A percentile compares a stretch with the other conserved stretches of the same genome.
Conservation (phyloP, 2,329 filamentous ascomycete species). For the Fusarium virguliforme region DNA sequence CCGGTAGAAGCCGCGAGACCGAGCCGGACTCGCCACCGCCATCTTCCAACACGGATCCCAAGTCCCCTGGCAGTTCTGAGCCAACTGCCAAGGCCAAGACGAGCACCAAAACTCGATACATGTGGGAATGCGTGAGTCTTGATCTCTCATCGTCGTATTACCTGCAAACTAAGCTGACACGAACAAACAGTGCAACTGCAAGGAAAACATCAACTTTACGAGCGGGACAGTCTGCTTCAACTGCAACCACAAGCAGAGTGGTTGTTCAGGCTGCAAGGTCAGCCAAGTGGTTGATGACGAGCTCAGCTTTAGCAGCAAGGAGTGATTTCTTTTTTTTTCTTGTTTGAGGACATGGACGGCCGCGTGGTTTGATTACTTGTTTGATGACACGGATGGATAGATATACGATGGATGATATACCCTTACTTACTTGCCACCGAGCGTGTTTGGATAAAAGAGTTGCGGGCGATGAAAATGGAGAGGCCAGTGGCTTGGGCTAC, state of each 20-base stretch:
- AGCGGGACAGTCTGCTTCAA: constrained; percentile 20
- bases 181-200: constrained; percentile 45
- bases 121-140: constrained; percentile 55
- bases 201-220: constrained; percentile 17
- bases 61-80: constrained; percentile 7
- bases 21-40: constrained; percentile 15
- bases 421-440: constrained; percentile 1
- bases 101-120: constrained; percentile 34
- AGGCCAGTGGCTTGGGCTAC: background rate
- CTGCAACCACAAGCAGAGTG: constrained; percentile 31
- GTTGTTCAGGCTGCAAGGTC: constrained; percentile 23
- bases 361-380: constrained; percentile 1
- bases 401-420: constrained; percentile 29
- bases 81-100: constrained; percentile 16
- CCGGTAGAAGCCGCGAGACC: background rate
- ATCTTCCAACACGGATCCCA: constrained; percentile 21
- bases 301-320: constrained; percentile 3
- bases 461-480: background rate
- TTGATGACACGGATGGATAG: constrained; percentile 9
- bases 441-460: constrained; percentile 5
- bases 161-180: constrained; percentile 21
- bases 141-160: background rate
- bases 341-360: background rate
- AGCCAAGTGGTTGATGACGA: constrained; percentile 6
- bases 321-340: background rate